Evolutionary conservation across 352 stramenopile species (phyloP).

Genomic region (Phytophthora brassicae): DNA sequence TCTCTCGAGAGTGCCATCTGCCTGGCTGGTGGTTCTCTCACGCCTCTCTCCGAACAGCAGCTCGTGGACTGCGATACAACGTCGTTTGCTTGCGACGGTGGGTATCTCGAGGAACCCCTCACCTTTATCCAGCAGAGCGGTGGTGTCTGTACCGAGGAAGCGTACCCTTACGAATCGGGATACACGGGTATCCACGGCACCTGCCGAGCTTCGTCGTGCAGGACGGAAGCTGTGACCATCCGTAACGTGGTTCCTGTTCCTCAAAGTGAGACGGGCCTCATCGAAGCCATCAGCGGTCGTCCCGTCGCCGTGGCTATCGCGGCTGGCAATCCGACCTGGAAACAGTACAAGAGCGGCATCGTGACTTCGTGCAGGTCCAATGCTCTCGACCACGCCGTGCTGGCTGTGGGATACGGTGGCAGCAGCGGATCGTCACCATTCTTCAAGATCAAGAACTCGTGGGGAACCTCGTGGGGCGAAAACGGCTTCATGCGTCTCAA

Average conservation of each 20-base stretch:
- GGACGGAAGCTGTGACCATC: slow-evolving; percentile 19
- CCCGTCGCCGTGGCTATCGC: slow-evolving; percentile 94
- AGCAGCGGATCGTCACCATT: too few relatives aligned
- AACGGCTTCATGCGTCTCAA: slow-evolving; percentile 91
- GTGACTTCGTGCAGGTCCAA: slow-evolving; percentile 63
- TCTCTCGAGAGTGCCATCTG: slow-evolving; percentile 87
- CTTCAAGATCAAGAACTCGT: slow-evolving; percentile 98
- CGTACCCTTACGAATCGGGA: slow-evolving; percentile 75
- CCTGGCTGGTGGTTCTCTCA: slow-evolving; percentile 55
- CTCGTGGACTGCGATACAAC: slow-evolving; percentile 86
- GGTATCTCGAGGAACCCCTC: slow-evolving; percentile 84
- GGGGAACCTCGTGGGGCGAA: slow-evolving; percentile 91
- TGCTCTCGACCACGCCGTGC: slow-evolving; percentile 94
- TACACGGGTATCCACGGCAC: slow-evolving; percentile 16
- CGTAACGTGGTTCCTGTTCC: slow-evolving; percentile 46
- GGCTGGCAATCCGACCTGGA: slow-evolving; percentile 90
- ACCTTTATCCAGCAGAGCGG: slow-evolving; percentile 84
- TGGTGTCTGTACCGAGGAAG: slow-evolving; percentile 65
- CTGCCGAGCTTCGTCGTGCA: slow-evolving; percentile 30
- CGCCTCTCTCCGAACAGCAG: slow-evolving; percentile 88
- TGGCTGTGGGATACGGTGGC: slow-evolving; percentile 93
- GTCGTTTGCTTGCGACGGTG: slow-evolving; percentile 88
- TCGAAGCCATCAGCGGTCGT: slow-evolving; percentile 84
- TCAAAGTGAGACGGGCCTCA: slow-evolving; percentile 74
- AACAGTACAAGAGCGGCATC: slow-evolving; percentile 96